Evolutionary conservation across 2,329 filamentous ascomycete genomes (phyloP).

Genomic region (Teratosphaeria viscida): DNA sequence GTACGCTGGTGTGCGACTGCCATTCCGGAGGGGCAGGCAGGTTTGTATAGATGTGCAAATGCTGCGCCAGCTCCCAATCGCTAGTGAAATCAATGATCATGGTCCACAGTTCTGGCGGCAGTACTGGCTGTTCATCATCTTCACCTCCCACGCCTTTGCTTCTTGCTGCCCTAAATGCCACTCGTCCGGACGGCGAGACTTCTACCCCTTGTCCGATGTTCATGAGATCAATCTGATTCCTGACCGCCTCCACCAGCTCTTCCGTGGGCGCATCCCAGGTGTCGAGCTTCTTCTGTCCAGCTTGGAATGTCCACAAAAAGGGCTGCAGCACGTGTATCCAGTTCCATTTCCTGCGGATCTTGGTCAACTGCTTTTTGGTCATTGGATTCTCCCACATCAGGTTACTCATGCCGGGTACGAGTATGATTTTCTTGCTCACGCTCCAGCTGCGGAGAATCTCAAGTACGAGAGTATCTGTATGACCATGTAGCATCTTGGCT

Average conservation of each 20-base stretch:
- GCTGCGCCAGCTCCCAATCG: conserved; percentile 84
- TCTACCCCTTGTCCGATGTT: conserved; percentile 63
- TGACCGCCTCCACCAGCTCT: conserved; percentile 62
- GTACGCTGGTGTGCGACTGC: conserved; percentile 51
- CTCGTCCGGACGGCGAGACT: conserved; percentile 22
- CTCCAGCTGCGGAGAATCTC: conserved; percentile 81
- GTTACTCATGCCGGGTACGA: conserved; percentile 81
- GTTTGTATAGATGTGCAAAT: conserved; percentile 69
- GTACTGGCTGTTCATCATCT: conserved; percentile 23
- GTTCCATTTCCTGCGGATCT: conserved; percentile 72
- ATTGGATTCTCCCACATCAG: conserved; percentile 86
- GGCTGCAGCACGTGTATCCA: conserved; percentile 77
- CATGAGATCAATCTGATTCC: conserved; percentile 66
- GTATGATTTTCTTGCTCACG: conserved; percentile 69
- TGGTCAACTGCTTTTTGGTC: conserved; percentile 76
- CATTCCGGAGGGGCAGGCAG: conserved; percentile 64
- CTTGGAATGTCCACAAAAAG: conserved; percentile 70
- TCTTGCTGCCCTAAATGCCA: conserved; percentile 16
- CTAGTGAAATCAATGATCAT: conserved; percentile 73
- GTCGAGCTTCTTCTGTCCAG: conserved; percentile 36
- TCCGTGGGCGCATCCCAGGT: conserved; percentile 49
- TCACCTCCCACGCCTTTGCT: conserved; percentile 10
- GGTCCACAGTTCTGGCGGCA: conserved; percentile 83
- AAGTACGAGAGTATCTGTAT: conserved; percentile 69
- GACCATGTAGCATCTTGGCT: conserved; percentile 76